These are phyloP conservation scores for Goffeauzyma gilvescens DNA, from an alignment of 768 basidiomycete genomes.

Conservation along the genomic window DNA sequence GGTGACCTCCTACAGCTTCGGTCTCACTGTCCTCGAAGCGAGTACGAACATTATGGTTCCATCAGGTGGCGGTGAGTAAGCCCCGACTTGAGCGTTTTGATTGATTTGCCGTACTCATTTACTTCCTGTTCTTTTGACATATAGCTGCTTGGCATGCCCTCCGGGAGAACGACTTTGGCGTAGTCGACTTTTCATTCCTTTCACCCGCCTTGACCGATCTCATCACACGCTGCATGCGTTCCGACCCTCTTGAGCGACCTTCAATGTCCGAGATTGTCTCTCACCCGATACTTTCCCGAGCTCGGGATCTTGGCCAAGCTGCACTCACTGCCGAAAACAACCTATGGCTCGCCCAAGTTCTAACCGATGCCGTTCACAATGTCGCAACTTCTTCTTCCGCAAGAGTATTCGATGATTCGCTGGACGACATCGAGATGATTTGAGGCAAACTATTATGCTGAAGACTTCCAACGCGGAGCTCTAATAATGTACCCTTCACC, in stretches of 20 bases:
- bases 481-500: too few relatives aligned
- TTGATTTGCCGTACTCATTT: slow-evolving; percentile 36
- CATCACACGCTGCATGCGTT: slow-evolving; percentile 26
- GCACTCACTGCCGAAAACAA: slow-evolving; percentile 26
- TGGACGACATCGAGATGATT: background rate
- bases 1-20: slow-evolving; percentile 46
- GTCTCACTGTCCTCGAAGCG: slow-evolving; percentile 87
- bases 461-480: background rate
- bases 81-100: slow-evolving; percentile 2
- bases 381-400: too few relatives aligned
- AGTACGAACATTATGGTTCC: slow-evolving; percentile 93
- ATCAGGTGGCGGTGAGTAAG: slow-evolving; percentile 50
- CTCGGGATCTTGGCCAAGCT: slow-evolving; percentile 15
- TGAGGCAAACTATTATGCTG: background rate
- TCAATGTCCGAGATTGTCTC: slow-evolving; percentile 15
- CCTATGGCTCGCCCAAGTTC: slow-evolving; percentile 21
- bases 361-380: slow-evolving; percentile 17
- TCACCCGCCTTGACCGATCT: slow-evolving; percentile 27
- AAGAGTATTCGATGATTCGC: background rate
- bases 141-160: slow-evolving; percentile 80
- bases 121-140: slow-evolving; percentile 1
- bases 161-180: slow-evolving; percentile 74
- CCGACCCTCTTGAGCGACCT: slow-evolving; percentile 31
- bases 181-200: slow-evolving; percentile 28
- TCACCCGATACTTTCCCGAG: slow-evolving; percentile 25